Conservation (phyloP, 2,329 filamentous ascomycete genomes). For the Fusarium sp. region DNA sequence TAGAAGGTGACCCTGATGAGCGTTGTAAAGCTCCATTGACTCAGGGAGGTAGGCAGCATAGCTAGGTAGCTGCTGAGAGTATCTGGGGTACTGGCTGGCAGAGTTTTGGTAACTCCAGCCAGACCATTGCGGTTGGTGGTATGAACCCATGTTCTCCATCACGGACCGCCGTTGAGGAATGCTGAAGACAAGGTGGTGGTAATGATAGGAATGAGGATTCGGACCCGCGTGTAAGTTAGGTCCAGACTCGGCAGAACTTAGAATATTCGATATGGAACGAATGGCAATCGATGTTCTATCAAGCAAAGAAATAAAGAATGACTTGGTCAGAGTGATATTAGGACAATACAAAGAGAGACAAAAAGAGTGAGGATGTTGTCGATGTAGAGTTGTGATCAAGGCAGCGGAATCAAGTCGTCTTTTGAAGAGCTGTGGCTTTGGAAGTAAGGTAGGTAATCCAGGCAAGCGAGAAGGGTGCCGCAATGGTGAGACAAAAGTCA, state of each 20-base stretch:
- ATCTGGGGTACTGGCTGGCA: constrained; percentile 50
- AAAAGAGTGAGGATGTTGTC: constrained; percentile 44
- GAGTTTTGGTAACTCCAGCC: constrained; percentile 53
- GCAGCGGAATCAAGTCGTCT: constrained; percentile 46
- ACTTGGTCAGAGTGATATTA: constrained; percentile 34
- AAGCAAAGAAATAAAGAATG: constrained; percentile 40
- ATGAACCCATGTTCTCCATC: constrained; percentile 53
- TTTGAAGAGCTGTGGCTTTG: constrained; percentile 45
- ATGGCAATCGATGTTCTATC: constrained; percentile 24
- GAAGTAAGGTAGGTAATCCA: constrained; percentile 41
- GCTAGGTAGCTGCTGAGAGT: constrained; percentile 52
- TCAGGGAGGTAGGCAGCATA: constrained; percentile 56
- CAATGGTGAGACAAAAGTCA: constrained; percentile 53
- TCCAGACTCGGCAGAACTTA: constrained; percentile 13
- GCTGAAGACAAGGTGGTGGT: constrained; percentile 25
- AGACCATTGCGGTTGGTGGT: constrained; percentile 54
- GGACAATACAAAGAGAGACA: constrained; percentile 30
- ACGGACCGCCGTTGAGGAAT: constrained; percentile 31
- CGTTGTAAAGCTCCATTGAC: constrained; percentile 56
- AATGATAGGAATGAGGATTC: constrained; percentile 38
- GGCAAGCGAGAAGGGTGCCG: constrained; percentile 52
- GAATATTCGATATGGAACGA: constrained; percentile 27
- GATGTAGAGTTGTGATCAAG: constrained; percentile 23
- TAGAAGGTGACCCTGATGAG: constrained; percentile 55
- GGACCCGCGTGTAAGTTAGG: constrained; percentile 24